A percentile compares a stretch with the other conserved stretches of the same genome.
Conservation (phyloP, 2,329 filamentous ascomycete species). For the Diaporthe sp. region DNA sequence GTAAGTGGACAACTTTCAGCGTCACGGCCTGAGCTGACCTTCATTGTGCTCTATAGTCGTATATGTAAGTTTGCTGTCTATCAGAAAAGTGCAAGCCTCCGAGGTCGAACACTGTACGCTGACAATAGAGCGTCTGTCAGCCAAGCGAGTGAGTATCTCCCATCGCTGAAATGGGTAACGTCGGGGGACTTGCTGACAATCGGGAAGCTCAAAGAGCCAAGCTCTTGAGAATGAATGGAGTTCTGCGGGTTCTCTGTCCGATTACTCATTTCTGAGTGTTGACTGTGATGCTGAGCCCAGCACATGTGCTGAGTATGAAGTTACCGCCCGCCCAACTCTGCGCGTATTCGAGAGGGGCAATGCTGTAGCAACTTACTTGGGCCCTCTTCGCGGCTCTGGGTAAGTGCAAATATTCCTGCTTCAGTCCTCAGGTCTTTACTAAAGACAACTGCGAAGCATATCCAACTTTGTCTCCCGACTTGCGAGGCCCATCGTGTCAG, state of each 20-base stretch:
- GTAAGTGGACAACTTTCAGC: conserved; percentile 27
- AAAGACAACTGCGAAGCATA: conserved; percentile 38
- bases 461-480: conserved; percentile 44
- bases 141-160: conserved; percentile 34
- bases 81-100: background rate
- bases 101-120: background rate
- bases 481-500: conserved; percentile 45
- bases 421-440: background rate
- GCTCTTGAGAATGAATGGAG: conserved; percentile 43
- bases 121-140: background rate
- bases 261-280: conserved; percentile 41
- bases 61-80: conserved; percentile 37
- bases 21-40: background rate
- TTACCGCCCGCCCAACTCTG: conserved; percentile 41
- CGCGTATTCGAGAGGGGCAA: conserved; percentile 40
- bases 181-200: background rate
- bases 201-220: conserved; percentile 35
- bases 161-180: conserved; percentile 1
- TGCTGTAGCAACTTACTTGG: conserved; percentile 40
- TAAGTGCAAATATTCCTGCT: conserved; percentile 35
- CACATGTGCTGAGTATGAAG: conserved; percentile 39
- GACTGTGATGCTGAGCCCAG: conserved; percentile 41
- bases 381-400: conserved; percentile 40
- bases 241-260: conserved; percentile 25
- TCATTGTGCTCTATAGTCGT: conserved; percentile 29